A percentile compares a stretch with the other conserved stretches of the same genome.
Conservation (phyloP, 441 rosid genomes). For the Pelargonium myrrhifolium region DNA sequence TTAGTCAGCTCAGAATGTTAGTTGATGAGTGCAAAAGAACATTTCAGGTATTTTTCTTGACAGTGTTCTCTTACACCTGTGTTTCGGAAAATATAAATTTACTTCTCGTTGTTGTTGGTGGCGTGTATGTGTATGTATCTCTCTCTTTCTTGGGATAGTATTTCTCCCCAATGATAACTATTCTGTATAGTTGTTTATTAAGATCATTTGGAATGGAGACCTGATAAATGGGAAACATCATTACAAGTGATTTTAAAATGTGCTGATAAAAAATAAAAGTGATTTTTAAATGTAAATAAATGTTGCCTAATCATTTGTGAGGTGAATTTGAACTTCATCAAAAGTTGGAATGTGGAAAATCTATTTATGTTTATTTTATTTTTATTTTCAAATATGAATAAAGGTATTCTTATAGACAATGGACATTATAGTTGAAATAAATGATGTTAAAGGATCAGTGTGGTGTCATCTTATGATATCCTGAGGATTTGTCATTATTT, state of each 20-base stretch:
- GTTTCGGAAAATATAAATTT: background rate
- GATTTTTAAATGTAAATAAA: too few species aligned
- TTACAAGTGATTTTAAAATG: background rate
- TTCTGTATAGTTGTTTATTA: background rate
- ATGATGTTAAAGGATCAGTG: too few species aligned
- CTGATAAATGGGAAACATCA: background rate
- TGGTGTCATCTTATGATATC: background rate
- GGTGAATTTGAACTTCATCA: too few species aligned
- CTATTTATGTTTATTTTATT: background rate
- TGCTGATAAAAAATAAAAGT: too few species aligned
- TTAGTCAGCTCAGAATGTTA: conserved; percentile 66
- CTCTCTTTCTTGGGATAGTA: background rate
- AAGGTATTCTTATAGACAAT: too few species aligned
- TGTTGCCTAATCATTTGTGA: background rate
- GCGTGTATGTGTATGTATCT: background rate
- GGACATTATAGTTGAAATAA: too few species aligned
- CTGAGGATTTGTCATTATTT: background rate
- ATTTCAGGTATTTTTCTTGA: conserved; percentile 52
- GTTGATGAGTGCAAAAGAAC: conserved; percentile 89
- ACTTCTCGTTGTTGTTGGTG: background rate
- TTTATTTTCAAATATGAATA: too few species aligned
- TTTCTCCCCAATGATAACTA: background rate
- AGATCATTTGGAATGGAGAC: background rate
- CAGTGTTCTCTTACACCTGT: background rate
- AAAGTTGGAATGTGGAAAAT: background rate